Conservation (phyloP, 2,329 filamentous ascomycete genomes). For the Colletotrichum melonis region DNA sequence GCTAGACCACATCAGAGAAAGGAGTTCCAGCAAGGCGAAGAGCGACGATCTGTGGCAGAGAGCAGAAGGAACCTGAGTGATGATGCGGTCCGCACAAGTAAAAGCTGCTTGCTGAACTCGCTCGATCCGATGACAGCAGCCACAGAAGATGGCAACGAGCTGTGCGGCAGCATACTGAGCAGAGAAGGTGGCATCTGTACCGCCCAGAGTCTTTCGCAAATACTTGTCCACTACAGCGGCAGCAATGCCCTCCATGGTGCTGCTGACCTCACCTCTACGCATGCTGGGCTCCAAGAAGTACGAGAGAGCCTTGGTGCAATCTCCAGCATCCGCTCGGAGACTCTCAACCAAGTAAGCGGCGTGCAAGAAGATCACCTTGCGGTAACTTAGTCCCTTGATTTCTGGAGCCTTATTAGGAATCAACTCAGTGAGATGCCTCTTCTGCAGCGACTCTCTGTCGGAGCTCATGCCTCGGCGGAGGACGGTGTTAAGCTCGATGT, state of each 20-base stretch:
- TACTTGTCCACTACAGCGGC: slow-evolving; percentile 83
- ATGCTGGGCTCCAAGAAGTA: slow-evolving; percentile 97
- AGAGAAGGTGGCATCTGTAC: slow-evolving; percentile 81
- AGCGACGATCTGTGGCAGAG: slow-evolving; percentile 91
- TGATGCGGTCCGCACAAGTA: slow-evolving; percentile 85
- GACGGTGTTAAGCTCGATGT: slow-evolving; percentile 96
- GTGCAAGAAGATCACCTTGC: slow-evolving; percentile 92
- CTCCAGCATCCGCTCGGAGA: slow-evolving; percentile 84
- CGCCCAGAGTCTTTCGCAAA: slow-evolving; percentile 78
- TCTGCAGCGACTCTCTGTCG: slow-evolving; percentile 83
- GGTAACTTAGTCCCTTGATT: slow-evolving; percentile 85
- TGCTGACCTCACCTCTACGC: slow-evolving; percentile 71
- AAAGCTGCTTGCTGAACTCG: slow-evolving; percentile 91
- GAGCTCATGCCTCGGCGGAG: slow-evolving; percentile 86
- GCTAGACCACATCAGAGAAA: slow-evolving; percentile 94
- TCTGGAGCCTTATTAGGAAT: slow-evolving; percentile 82
- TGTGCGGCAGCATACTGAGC: slow-evolving; percentile 91
- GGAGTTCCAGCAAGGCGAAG: slow-evolving; percentile 90
- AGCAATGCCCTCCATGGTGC: slow-evolving; percentile 73
- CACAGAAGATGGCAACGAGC: slow-evolving; percentile 84
- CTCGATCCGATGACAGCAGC: slow-evolving; percentile 93
- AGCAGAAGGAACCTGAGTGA: slow-evolving; percentile 86
- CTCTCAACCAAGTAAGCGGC: slow-evolving; percentile 91
- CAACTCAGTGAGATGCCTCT: slow-evolving; percentile 78
- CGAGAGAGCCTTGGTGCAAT: slow-evolving; percentile 88